Percentiles rank a stretch among this genome's conserved stretches.
These are phyloP conservation scores for Fusarium mexicanum DNA, from an alignment of 2,329 filamentous ascomycete species.

Conservation along the genomic window DNA sequence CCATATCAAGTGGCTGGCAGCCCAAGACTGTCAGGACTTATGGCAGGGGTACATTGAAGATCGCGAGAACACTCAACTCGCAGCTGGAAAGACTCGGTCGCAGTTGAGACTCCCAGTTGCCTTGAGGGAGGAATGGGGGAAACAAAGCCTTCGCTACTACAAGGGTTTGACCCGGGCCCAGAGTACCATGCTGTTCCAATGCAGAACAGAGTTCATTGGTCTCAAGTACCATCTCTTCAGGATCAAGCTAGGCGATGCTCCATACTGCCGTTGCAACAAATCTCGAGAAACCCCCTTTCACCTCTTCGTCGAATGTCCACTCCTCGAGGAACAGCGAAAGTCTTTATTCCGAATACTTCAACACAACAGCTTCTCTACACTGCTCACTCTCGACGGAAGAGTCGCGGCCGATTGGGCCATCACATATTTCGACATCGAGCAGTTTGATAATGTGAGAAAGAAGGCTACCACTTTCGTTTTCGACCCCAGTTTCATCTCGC, in stretches of 20 bases:
- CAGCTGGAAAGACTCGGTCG: not conserved
- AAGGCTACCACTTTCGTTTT: not conserved
- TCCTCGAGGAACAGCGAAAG: not conserved
- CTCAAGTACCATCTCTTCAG: not conserved
- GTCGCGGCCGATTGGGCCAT: constrained; percentile 1
- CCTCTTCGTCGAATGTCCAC: not conserved
- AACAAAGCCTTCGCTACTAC: not conserved
- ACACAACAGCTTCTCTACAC: not conserved
- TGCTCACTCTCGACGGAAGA: not conserved
- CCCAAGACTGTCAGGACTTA: not conserved
- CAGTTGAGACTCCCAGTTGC: not conserved
- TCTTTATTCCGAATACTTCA: not conserved
- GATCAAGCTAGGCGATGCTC: not conserved
- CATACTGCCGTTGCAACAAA: not conserved
- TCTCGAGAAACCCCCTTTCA: not conserved
- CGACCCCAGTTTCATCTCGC: not conserved
- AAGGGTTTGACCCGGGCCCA: not conserved
- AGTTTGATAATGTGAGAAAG: not conserved
- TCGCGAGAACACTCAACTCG: not conserved
- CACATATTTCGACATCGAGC: not conserved
- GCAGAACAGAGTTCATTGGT: not conserved
- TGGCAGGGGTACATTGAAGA: not conserved
- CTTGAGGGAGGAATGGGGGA: not conserved
- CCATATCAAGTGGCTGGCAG: not conserved
- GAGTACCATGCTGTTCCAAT: constrained; percentile 7